These are phyloP conservation scores for Aspergillus tamarii DNA, from an alignment of 2,329 filamentous ascomycete genomes.

Conservation along the genomic window DNA sequence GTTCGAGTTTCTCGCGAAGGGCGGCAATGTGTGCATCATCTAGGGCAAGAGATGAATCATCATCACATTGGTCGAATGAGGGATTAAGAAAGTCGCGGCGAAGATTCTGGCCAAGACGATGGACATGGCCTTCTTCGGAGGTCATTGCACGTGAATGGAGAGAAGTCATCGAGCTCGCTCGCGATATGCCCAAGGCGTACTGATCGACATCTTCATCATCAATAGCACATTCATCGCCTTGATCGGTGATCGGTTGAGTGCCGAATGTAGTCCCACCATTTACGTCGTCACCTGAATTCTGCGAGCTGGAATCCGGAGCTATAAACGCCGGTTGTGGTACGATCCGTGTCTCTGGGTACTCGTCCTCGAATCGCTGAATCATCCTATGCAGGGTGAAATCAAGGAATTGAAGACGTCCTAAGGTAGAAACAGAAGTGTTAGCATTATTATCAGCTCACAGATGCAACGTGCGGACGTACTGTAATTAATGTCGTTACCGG, in stretches of 20 bases:
- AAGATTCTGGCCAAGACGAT: slow-evolving; percentile 68
- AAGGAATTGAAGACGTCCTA: slow-evolving; percentile 79
- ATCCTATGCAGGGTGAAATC: slow-evolving; percentile 87
- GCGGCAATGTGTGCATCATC: slow-evolving; percentile 51
- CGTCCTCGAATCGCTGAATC: slow-evolving; percentile 93
- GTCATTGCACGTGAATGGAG: slow-evolving; percentile 66
- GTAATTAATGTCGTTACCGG: slow-evolving; percentile 74
- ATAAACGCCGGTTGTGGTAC: slow-evolving; percentile 26
- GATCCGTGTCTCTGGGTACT: slow-evolving; percentile 85
- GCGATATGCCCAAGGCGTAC: slow-evolving; percentile 54
- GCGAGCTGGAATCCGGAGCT: slow-evolving; percentile 35
- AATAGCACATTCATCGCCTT: slow-evolving; percentile 36
- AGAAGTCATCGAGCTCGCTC: slow-evolving; percentile 68
- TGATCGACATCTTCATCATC: slow-evolving; percentile 48
- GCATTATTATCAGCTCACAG: neutral
- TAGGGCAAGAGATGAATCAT: slow-evolving; percentile 34
- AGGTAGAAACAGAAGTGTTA: slow-evolving; percentile 8
- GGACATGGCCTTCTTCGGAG: slow-evolving; percentile 71
- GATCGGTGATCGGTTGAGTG: slow-evolving; percentile 26
- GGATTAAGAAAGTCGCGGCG: slow-evolving; percentile 64
- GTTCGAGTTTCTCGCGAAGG: slow-evolving; percentile 48
- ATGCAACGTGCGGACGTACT: slow-evolving; percentile 58
- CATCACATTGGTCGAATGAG: slow-evolving; percentile 44
- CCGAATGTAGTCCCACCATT: slow-evolving; percentile 36
- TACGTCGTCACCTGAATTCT: slow-evolving; percentile 38